Conservation (phyloP, 2,329 filamentous ascomycete genomes). For the Cryoendolithus antarcticus region DNA sequence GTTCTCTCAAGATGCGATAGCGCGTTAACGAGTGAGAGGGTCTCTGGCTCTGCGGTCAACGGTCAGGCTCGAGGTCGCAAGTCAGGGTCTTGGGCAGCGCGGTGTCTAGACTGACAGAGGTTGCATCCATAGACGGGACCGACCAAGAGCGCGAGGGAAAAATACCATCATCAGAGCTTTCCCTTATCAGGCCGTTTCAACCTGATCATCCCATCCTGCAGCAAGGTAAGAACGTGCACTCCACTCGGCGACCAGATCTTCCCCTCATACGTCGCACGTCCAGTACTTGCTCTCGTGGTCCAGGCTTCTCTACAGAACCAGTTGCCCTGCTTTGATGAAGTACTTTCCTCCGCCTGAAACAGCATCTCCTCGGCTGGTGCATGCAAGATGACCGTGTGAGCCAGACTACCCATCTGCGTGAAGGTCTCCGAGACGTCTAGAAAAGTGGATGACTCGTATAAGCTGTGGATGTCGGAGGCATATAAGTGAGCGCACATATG, state of each 20-base stretch:
- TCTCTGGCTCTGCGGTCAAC: too few relatives aligned
- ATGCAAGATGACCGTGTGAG: conserved; percentile 38
- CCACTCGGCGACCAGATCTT: conserved; percentile 32
- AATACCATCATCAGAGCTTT: too few relatives aligned
- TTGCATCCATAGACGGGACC: too few relatives aligned
- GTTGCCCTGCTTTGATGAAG: conserved; percentile 12
- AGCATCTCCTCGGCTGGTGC: conserved; percentile 26
- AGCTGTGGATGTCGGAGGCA: conserved; percentile 43
- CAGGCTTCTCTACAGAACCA: conserved; percentile 41
- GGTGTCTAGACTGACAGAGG: too few relatives aligned
- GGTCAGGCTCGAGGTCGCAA: too few relatives aligned
- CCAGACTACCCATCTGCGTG: conserved; percentile 35
- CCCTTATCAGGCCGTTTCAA: conserved; percentile 2
- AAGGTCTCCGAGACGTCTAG: conserved; percentile 30
- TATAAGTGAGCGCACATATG: conserved; percentile 47
- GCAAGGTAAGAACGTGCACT: conserved; percentile 32
- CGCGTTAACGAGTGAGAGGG: too few relatives aligned
- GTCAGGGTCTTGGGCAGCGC: too few relatives aligned
- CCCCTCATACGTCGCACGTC: conserved; percentile 36
- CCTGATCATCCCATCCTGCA: conserved; percentile 38
- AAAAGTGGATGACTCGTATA: conserved; percentile 40
- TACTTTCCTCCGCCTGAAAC: conserved; percentile 18
- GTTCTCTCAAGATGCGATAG: too few relatives aligned
- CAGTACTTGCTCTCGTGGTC: conserved; percentile 32
- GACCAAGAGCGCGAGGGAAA: too few relatives aligned